Conservation (phyloP, 1,284 basidiomycete genomes). For the Heterobasidion occidentale region DNA sequence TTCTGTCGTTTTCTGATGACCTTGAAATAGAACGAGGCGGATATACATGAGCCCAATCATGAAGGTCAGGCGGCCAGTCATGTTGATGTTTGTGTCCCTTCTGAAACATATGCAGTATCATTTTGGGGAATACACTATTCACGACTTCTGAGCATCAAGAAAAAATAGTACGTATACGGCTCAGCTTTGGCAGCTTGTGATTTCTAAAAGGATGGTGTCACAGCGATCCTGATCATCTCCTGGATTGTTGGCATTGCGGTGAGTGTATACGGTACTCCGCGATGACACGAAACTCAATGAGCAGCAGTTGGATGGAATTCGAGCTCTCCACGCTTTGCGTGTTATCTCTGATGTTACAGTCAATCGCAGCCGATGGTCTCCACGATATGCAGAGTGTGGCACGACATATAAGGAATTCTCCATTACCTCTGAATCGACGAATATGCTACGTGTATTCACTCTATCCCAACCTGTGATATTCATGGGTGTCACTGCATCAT, state of each 20-base stretch:
- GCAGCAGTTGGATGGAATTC: neutral
- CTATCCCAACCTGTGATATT: too few species aligned
- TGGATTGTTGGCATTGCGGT: conserved; percentile 5
- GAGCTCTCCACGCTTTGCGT: neutral
- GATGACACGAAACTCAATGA: neutral
- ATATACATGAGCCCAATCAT: conserved; percentile 10
- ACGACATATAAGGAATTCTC: too few species aligned
- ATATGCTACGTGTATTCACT: too few species aligned
- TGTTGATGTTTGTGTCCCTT: neutral
- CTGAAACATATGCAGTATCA: neutral
- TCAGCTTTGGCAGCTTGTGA: neutral
- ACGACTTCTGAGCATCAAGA: conserved; percentile 8
- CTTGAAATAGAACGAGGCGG: conserved; percentile 8
- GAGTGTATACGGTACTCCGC: neutral
- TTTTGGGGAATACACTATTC: conserved; percentile 13
- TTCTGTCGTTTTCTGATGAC: too few species aligned
- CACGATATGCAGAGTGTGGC: too few species aligned
- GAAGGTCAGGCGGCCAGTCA: conserved; percentile 1
- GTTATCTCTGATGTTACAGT: neutral
- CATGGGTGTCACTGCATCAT: too few species aligned
- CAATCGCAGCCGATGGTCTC: too few species aligned
- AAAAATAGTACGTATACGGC: conserved; percentile 8
- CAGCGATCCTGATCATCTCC: conserved; percentile 3
- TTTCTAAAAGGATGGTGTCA: neutral
- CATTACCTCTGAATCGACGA: too few species aligned